Evolutionary conservation across 1,284 basidiomycete species (phyloP), one percentile per base, ranked within the genome.

Genomic region (Melampsora americana): DNA sequence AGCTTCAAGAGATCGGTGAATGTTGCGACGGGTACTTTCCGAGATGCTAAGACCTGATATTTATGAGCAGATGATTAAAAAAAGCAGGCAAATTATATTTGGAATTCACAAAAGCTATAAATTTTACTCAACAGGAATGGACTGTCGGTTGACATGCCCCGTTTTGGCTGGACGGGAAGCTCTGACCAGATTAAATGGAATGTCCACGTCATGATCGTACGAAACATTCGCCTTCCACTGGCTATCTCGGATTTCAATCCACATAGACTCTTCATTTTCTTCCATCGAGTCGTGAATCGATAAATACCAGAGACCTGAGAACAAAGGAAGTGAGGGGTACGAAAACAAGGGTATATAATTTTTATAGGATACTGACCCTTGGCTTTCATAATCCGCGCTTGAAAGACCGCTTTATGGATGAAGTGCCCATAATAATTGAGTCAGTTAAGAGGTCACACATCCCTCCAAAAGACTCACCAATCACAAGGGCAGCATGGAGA

Each of bases 211-310:
- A 16, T 64, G 56, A 16, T 14, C 16, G 62, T 62, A 66, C 18
- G n/a, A 30, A 39, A 73, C 71, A 32, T 73, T 48, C 48, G 50
- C 72, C 48, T 75, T 75, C 72, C 72, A 75, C 68, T 75, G 72
- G 32, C 72, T 75, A 18, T 28, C 50, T 18, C 72, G 72, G 30
- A 75, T 75, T 48, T 75, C 72, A 20, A 75, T 75, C 72, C 72
- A 75, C 32, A 42, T 42, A 2, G 44, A 59, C 14, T 32, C 20
- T 23, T 73, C 48, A 53, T 68, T 53, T 26, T 12, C 23, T 56
- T 75, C 48, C 9, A 26, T 64, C 20, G 9, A 18, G 11, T 30
- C 26, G 16, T 30, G 28, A 28, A 35, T 20, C 44, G 61, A 59
- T 3, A 75, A 23, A 32, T 75, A 75, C 72, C 72, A 75, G 12